phyloP scores from a whole-genome alignment of 1,139 yeast species.

The Kodamaea arcana region DNA sequence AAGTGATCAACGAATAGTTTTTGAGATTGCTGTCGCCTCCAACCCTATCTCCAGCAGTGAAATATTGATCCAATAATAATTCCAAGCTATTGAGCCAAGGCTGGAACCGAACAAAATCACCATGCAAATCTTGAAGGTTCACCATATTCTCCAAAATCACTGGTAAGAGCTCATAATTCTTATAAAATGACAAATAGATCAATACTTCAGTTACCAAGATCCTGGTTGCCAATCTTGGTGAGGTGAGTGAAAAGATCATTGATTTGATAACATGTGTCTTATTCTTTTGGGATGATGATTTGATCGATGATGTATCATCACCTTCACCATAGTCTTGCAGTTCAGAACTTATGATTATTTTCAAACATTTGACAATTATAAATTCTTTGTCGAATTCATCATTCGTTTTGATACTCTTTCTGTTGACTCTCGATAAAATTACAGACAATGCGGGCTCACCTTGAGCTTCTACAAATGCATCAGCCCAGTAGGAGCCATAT shows the following conservation, averaged over 20 bases:
- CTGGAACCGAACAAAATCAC: conserved; percentile 35
- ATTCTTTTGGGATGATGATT: conserved; percentile 14
- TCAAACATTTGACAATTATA: conserved; percentile 36
- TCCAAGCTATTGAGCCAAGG: conserved; percentile 43
- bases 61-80: conserved; percentile 30
- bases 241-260: conserved; percentile 34
- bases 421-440: conserved; percentile 35
- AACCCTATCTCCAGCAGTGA: conserved; percentile 17
- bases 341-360: conserved; percentile 26
- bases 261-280: conserved; percentile 33
- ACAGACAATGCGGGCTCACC: conserved; percentile 46
- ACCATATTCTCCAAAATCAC: conserved; percentile 32
- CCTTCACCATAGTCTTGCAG: conserved; percentile 14
- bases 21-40: conserved; percentile 23
- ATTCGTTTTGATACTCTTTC: conserved; percentile 41
- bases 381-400: conserved; percentile 44
- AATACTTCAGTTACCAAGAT: conserved; percentile 42
- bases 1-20: conserved; percentile 43
- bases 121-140: conserved; percentile 31
- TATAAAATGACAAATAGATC: conserved; percentile 31
- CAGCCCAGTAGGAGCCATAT: conserved; percentile 25
- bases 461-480: conserved; percentile 33
- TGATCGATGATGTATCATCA: conserved; percentile 10
- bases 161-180: conserved; percentile 22
- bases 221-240: conserved; percentile 41